phyloP scores from a whole-genome alignment of 306 rosid genomes.

The Rubus idaeus region DNA sequence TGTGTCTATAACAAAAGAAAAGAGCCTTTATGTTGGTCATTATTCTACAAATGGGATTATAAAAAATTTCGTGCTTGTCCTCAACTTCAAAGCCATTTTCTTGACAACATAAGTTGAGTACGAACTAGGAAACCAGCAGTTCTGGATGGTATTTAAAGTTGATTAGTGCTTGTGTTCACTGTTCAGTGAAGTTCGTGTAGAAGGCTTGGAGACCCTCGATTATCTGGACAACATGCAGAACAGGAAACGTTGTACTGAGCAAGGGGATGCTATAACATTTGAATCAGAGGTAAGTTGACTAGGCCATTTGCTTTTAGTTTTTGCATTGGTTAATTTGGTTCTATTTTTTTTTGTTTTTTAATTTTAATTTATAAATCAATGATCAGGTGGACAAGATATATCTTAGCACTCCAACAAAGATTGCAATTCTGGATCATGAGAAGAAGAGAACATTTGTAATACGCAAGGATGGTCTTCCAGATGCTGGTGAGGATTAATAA shows the following conservation, averaged over 20 bases:
- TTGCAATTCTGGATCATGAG: conserved; percentile 95
- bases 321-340: conserved; percentile 20
- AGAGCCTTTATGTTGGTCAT: background rate
- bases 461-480: conserved; percentile 98
- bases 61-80: background rate
- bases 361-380: background rate
- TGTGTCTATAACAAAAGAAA: background rate
- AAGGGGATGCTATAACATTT: conserved; percentile 96
- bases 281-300: conserved; percentile 75
- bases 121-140: background rate
- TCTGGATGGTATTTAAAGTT: conserved; percentile 23
- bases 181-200: conserved; percentile 98
- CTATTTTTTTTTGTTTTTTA: background rate
- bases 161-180: conserved; percentile 48
- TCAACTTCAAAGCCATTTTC: background rate
- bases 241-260: conserved; percentile 86
- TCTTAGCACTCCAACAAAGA: conserved; percentile 92
- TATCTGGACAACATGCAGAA: conserved; percentile 87
- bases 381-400: conserved; percentile 89
- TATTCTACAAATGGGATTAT: background rate
- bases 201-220: conserved; percentile 95
- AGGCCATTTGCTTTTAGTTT: background rate
- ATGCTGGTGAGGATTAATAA: conserved; percentile 73
- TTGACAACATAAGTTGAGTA: background rate
- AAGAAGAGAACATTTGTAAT: conserved; percentile 91